These are phyloP conservation scores for Sporothrix variecibatus DNA, from an alignment of 2,329 filamentous ascomycete genomes.

Conservation along the genomic window DNA sequence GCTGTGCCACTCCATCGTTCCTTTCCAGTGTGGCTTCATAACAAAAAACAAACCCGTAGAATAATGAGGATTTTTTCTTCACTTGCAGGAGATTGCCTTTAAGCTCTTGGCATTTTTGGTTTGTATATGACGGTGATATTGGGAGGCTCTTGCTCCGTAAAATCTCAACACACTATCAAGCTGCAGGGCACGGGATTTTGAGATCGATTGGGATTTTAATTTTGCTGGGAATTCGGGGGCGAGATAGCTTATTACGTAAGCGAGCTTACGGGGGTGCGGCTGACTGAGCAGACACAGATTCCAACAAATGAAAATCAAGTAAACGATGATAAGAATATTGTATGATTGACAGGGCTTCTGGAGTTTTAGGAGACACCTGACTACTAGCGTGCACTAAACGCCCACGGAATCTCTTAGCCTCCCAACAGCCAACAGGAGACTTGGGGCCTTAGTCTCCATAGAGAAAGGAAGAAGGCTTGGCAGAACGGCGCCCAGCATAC, in stretches of 20 bases:
- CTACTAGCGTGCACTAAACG: not conserved
- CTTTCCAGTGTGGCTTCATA: not conserved
- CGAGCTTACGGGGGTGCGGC: not conserved
- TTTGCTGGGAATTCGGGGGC: not conserved
- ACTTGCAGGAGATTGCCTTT: not conserved
- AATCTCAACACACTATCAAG: conserved; percentile 4
- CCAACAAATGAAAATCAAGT: no score
- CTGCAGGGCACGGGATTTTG: not conserved
- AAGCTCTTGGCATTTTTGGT: not conserved
- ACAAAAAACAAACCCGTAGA: not conserved
- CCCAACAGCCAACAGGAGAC: not conserved
- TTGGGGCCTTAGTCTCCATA: not conserved
- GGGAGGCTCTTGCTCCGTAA: not conserved
- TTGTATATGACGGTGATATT: not conserved
- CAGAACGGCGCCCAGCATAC: not conserved
- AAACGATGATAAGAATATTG: no score
- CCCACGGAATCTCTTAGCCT: not conserved
- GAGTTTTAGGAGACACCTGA: no score
- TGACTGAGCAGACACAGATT: no score
- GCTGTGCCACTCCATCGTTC: not conserved
- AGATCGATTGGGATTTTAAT: not conserved
- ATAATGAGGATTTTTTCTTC: not conserved
- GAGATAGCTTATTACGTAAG: not conserved
- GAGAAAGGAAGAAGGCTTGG: not conserved
- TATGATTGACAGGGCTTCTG: no score